These are phyloP conservation scores for Backusella parvicylindrica DNA, from an alignment of 192 early-diverging fungal genomes.

Conservation along the genomic window DNA sequence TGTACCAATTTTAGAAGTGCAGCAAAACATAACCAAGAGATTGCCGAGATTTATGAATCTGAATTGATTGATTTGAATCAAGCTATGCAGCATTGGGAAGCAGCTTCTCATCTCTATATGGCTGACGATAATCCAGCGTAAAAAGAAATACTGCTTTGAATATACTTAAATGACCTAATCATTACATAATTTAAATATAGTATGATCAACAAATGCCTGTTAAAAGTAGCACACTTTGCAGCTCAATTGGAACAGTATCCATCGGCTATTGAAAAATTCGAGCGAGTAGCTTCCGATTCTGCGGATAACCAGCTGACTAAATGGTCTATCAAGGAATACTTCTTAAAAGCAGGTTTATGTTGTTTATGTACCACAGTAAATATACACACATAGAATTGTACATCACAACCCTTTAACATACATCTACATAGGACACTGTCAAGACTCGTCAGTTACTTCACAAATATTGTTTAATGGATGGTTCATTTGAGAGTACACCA, in stretches of 20 bases:
- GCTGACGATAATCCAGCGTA: conserved; percentile 86
- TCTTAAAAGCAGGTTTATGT: conserved; percentile 93
- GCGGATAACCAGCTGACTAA: conserved; percentile 90
- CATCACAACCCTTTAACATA: not conserved
- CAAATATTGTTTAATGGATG: conserved; percentile 84
- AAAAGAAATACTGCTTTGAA: conserved; percentile 1
- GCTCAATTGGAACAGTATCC: conserved; percentile 86
- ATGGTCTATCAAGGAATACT: conserved; percentile 95
- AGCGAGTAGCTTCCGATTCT: conserved; percentile 74
- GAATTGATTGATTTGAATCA: conserved; percentile 46
- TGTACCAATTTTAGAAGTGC: conserved; percentile 64
- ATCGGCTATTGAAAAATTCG: conserved; percentile 85
- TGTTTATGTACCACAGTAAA: conserved; percentile 70
- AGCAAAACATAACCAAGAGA: conserved; percentile 28
- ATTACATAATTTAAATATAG: conserved; percentile 30
- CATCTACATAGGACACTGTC: conserved; percentile 60
- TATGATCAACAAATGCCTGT: conserved; percentile 81
- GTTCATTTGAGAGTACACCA: conserved; percentile 74
- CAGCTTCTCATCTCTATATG: conserved; percentile 88
- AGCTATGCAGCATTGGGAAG: conserved; percentile 84
- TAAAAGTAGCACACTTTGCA: conserved; percentile 89
- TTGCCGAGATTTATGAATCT: conserved; percentile 73
- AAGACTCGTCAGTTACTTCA: conserved; percentile 70
- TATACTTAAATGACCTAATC: not conserved
- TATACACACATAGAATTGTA: not conserved